These are phyloP conservation scores for Yamadazyma ubonensis DNA, from an alignment of 805 yeast genomes.

Conservation along the genomic window DNA sequence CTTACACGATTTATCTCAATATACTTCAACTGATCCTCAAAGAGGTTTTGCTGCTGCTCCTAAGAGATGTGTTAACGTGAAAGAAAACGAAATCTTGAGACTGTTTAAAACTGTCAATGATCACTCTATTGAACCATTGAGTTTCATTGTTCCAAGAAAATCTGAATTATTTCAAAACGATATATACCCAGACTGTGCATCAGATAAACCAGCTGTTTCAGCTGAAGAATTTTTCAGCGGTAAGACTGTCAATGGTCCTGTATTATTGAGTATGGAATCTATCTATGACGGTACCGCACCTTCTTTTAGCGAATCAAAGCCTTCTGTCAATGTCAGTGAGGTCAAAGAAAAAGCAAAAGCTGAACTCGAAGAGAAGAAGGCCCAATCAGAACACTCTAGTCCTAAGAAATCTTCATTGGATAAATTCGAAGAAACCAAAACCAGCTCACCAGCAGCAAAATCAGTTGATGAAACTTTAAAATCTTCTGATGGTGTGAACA, in stretches of 20 bases:
- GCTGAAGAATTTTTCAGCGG: slow-evolving; percentile 83
- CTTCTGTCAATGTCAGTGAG: slow-evolving; percentile 29
- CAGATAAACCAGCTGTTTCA: slow-evolving; percentile 71
- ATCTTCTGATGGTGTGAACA: slow-evolving; percentile 33
- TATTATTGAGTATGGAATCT: slow-evolving; percentile 71
- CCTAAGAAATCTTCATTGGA: slow-evolving; percentile 13
- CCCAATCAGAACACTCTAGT: slow-evolving; percentile 13
- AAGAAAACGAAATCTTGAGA: slow-evolving; percentile 80
- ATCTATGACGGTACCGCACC: slow-evolving; percentile 75
- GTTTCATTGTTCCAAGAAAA: slow-evolving; percentile 91
- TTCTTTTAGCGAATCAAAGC: slow-evolving; percentile 40
- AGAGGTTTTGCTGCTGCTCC: slow-evolving; percentile 94
- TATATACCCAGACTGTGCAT: slow-evolving; percentile 88
- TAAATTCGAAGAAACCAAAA: slow-evolving; percentile 5
- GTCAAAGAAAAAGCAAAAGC: slow-evolving; percentile 24
- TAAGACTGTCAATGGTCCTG: slow-evolving; percentile 77
- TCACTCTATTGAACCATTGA: slow-evolving; percentile 80
- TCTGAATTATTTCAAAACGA: slow-evolving; percentile 91
- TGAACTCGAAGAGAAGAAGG: slow-evolving; percentile 13
- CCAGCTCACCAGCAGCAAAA: slow-evolving; percentile 15
- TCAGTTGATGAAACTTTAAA: slow-evolving; percentile 40
- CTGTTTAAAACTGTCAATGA: slow-evolving; percentile 89
- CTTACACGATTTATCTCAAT: slow-evolving; percentile 83
- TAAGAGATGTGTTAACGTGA: slow-evolving; percentile 71
- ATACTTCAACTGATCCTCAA: slow-evolving; percentile 86